Base-by-base conservation (phyloP, 108 stramenopile genomes). In the Cyclotella choctawhatcheeana region DNA sequence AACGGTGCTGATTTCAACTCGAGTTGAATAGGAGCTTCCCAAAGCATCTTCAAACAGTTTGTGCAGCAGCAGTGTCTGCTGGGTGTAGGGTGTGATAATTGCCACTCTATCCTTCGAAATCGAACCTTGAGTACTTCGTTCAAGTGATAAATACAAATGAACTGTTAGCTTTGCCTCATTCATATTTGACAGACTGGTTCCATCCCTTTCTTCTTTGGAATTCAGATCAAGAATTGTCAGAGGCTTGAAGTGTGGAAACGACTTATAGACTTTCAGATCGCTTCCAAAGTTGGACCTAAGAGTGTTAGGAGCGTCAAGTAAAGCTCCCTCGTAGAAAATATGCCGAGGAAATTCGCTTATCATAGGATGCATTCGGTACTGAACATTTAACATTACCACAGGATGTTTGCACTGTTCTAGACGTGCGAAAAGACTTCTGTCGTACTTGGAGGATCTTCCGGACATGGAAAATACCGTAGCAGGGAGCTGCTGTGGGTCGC, bases 401-500 rank as follows among this genome's bases (percentile, higher is more conserved):
- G 83, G 66, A 54, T 91, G 88, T 1, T 77, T 77, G 20, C 75
- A 70, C 12, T 78, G 84, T 59, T 89, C 87, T 20, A 97, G 76
- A 16, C 94, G 60, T 51, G 94, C 88, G 65, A 97, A 96, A 2
- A 96, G 86, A 56, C 79, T 83, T 40, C 90, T 55, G 33, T 95
- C 92, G 54, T 89, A 93, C 58, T 65, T 80, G 34, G 54, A 73
- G 17, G 10, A 69, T 37, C 80, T 47, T n/a, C 69, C 88, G 65
- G 27, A 69, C 43, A 78, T 64, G 44, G 60, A 73, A 44, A 96
- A 87, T 0, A 97, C 84, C 24, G 96, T 97, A 2, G 97, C 93
- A 8, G 94, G 89, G 21, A 97, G 88, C 84, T 88, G 88, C 45
- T 85, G 67, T 17, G 88, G 96, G 67, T 97, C 97, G 6, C 97